Conservation (phyloP, 2,329 filamentous ascomycete genomes). For the Stachybotrys elegans region DNA sequence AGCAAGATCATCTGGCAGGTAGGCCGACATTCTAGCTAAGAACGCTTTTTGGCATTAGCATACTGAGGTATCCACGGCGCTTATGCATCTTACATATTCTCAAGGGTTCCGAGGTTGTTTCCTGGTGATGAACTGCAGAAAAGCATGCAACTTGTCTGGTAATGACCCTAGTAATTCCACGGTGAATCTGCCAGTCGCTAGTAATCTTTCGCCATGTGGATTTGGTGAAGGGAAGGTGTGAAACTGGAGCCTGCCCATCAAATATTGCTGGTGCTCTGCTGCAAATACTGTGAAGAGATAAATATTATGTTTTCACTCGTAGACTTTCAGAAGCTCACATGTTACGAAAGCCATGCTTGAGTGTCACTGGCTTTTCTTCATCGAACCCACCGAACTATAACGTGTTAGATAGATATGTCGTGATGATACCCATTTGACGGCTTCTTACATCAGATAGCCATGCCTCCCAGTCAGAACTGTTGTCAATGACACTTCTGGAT, state of each 20-base stretch:
- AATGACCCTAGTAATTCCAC: constrained; percentile 1
- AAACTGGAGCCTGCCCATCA: constrained; percentile 2
- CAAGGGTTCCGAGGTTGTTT: background rate
- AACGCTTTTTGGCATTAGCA: background rate
- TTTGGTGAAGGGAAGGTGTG: constrained; percentile 3
- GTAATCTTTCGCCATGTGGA: background rate
- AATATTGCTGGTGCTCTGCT: constrained; percentile 4
- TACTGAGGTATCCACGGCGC: background rate
- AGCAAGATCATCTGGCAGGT: constrained; percentile 3
- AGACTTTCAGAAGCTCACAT: too few species aligned
- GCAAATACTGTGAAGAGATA: background rate
- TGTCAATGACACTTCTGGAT: too few species aligned
- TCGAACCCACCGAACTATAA: too few species aligned
- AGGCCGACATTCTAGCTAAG: constrained; percentile 1
- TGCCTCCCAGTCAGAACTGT: background rate
- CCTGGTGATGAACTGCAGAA: background rate
- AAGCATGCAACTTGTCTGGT: constrained; percentile 1
- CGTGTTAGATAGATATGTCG: too few species aligned
- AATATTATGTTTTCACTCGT: too few species aligned
- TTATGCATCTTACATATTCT: background rate
- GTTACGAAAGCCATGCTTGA: too few species aligned
- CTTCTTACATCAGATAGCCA: background rate
- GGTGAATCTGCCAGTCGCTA: constrained; percentile 1
- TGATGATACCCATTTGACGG: background rate
- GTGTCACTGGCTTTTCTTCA: too few species aligned